Conservation (phyloP, 2,329 filamentous ascomycete species). For the Aspergillus luchuensis region DNA sequence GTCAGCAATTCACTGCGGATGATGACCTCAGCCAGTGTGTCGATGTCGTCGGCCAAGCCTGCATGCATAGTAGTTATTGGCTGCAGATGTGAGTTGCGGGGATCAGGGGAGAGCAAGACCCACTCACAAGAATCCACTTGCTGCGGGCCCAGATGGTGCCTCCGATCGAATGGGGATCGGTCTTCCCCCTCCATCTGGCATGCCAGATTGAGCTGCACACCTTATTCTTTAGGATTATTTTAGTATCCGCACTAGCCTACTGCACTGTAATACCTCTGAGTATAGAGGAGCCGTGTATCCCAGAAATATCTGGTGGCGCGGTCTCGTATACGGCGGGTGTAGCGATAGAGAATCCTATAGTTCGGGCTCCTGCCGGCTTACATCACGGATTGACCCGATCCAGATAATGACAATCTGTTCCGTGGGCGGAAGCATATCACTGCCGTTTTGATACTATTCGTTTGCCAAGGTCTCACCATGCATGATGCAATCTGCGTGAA, state of each 20-base stretch:
- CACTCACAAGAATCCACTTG: not conserved
- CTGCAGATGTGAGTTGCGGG: not conserved
- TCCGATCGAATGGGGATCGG: not conserved
- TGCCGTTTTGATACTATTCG: not conserved
- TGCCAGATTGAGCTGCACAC: not conserved
- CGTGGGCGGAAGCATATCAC: not conserved
- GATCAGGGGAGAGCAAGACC: not conserved
- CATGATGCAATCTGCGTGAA: not conserved
- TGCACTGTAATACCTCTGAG: not conserved
- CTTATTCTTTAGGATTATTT: no score
- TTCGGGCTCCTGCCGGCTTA: not conserved
- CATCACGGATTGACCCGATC: constrained; percentile 4
- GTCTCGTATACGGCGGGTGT: not conserved
- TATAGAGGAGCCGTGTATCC: not conserved
- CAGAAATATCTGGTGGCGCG: not conserved
- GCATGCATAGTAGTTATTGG: not conserved
- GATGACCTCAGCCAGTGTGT: constrained; percentile 5
- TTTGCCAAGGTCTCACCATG: not conserved
- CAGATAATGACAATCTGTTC: not conserved
- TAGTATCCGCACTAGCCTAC: no score
- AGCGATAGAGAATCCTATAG: not conserved
- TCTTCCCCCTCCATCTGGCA: not conserved
- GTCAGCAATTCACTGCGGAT: no score
- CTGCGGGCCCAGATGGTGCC: not conserved
- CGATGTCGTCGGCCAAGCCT: constrained; percentile 5